Percentiles rank a stretch among this genome's conserved stretches.
Evolutionary conservation across 345 rosid genomes (phyloP).

Genomic region (Populus alba): DNA sequence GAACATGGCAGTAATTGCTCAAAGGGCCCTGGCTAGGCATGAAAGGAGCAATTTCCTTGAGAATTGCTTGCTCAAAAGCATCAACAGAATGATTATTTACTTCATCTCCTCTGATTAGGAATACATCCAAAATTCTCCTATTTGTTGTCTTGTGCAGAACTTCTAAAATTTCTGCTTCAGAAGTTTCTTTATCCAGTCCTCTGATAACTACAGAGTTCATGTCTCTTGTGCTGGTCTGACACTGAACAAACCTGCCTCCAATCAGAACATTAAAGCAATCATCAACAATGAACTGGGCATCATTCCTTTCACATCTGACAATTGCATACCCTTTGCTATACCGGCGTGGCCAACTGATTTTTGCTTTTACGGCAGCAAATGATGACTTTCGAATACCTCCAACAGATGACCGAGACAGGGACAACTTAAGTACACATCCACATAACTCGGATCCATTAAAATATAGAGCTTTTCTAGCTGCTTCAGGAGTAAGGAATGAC

Average conservation of each 20-base stretch:
- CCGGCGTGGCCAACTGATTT: slow-evolving; percentile 68
- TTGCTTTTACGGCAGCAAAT: slow-evolving; percentile 74
- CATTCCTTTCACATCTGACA: slow-evolving; percentile 46
- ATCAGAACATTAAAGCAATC: slow-evolving; percentile 45
- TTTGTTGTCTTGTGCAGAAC: slow-evolving; percentile 43
- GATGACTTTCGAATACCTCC: slow-evolving; percentile 47
- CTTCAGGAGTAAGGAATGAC: slow-evolving; percentile 72
- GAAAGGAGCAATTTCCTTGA: slow-evolving; percentile 24
- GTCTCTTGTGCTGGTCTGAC: slow-evolving; percentile 35
- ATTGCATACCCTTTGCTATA: slow-evolving; percentile 55
- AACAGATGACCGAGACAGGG: slow-evolving; percentile 10
- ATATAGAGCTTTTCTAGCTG: slow-evolving; percentile 63
- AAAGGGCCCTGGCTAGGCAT: slow-evolving; percentile 54
- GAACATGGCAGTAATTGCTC: slow-evolving; percentile 48
- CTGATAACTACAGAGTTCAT: slow-evolving; percentile 39
- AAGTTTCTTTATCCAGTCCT: slow-evolving; percentile 59
- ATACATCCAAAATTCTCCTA: slow-evolving; percentile 51
- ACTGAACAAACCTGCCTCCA: slow-evolving; percentile 40
- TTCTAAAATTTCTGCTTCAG: slow-evolving; percentile 61
- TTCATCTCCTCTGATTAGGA: slow-evolving; percentile 50
- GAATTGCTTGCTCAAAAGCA: slow-evolving; percentile 53
- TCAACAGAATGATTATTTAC: slow-evolving; percentile 43
- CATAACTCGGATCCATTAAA: slow-evolving; percentile 47
- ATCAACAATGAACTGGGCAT: slow-evolving; percentile 37
- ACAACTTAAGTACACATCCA: slow-evolving; percentile 40